Conservation (phyloP, 257 asterid genomes). For the Solanum boliviense region DNA sequence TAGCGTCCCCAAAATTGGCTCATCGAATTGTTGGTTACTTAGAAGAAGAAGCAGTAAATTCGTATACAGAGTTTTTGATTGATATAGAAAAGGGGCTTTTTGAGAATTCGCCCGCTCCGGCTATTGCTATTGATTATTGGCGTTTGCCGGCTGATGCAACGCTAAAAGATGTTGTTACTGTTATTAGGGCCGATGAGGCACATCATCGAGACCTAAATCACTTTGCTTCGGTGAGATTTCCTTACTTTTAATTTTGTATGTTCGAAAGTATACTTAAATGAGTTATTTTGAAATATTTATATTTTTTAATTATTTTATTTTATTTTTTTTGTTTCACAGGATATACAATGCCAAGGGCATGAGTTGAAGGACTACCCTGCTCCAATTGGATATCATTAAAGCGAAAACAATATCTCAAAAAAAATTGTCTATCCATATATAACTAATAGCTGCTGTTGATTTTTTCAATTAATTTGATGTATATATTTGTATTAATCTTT, state of each 20-base stretch:
- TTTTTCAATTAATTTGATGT: background rate
- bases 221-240: slow-evolving; percentile 58
- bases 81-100: slow-evolving; percentile 57
- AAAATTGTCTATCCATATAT: background rate
- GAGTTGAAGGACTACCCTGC: slow-evolving; percentile 40
- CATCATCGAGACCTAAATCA: slow-evolving; percentile 94
- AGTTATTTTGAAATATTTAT: too few relatives aligned
- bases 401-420: background rate
- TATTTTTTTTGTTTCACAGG: slow-evolving; percentile 21
- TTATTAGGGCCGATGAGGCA: slow-evolving; percentile 84
- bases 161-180: slow-evolving; percentile 65
- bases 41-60: slow-evolving; percentile 65
- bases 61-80: slow-evolving; percentile 42
- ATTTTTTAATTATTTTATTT: background rate
- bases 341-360: slow-evolving; percentile 42
- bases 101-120: slow-evolving; percentile 74
- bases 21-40: slow-evolving; percentile 65
- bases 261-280: too few relatives aligned
- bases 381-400: slow-evolving; percentile 40
- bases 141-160: slow-evolving; percentile 45
- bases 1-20: slow-evolving; percentile 52
- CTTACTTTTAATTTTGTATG: background rate
- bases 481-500: background rate
- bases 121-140: slow-evolving; percentile 89
- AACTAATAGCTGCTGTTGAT: background rate